Percentiles rank a stretch among this genome's conserved stretches.
phyloP scores from a whole-genome alignment of 495 filamentous ascomycete species.

The Daldinia childiae region DNA sequence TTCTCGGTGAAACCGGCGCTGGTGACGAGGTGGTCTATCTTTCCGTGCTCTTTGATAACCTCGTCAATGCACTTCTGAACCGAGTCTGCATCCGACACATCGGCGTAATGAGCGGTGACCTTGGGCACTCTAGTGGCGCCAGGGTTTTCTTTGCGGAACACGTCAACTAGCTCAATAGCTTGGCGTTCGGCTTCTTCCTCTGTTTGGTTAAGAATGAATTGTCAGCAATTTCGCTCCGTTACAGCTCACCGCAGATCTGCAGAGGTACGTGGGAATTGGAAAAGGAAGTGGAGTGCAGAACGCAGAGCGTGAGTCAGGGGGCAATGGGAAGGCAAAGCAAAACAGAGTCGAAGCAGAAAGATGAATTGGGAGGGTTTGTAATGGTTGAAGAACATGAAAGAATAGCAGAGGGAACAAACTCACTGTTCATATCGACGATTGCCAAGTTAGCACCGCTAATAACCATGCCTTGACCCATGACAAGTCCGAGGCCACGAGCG shows the following conservation, averaged over 20 bases:
- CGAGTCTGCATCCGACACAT: constrained; percentile 81
- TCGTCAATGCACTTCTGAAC: constrained; percentile 76
- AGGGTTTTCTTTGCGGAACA: constrained; percentile 80
- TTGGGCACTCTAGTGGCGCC: constrained; percentile 70
- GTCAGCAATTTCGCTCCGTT: constrained; percentile 20
- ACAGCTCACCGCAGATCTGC: constrained; percentile 26
- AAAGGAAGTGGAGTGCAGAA: constrained; percentile 2
- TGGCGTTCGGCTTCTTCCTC: constrained; percentile 85
- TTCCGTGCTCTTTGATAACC: constrained; percentile 73
- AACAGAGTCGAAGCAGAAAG: background rate
- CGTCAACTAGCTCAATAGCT: constrained; percentile 73
- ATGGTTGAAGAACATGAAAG: background rate
- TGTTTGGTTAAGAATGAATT: constrained; percentile 46
- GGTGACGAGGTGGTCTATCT: constrained; percentile 91
- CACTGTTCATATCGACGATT: constrained; percentile 93
- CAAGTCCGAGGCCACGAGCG: constrained; percentile 84
- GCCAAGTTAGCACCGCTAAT: constrained; percentile 88
- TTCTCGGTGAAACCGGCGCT: constrained; percentile 97
- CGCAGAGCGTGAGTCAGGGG: background rate
- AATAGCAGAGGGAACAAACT: constrained; percentile 44
- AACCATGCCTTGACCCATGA: constrained; percentile 91
- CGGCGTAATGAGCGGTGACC: constrained; percentile 88
- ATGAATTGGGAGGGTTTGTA: background rate
- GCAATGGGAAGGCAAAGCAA: background rate
- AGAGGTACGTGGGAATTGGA: constrained; percentile 16